A percentile compares a stretch with the other conserved stretches of the same genome.
Conservation (phyloP, 2,329 filamentous ascomycete species). For the Botrytis hyacinthi region DNA sequence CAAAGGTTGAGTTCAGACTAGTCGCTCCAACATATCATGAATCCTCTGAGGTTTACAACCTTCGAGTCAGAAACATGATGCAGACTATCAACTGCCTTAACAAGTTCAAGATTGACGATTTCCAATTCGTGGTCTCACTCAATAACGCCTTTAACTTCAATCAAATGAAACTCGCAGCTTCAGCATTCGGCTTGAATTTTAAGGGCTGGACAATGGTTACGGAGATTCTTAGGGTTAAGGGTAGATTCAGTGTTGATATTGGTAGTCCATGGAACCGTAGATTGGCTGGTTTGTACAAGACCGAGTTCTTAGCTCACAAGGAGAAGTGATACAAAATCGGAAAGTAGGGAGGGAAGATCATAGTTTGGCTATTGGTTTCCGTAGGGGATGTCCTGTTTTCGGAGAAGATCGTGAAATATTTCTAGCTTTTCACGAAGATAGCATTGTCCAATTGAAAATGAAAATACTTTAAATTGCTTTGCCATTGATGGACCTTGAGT, state of each 20-base stretch:
- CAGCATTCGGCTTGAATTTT: background rate
- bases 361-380: background rate
- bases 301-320: background rate
- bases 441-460: background rate
- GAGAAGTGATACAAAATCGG: background rate
- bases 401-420: background rate
- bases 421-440: background rate
- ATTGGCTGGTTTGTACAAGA: background rate
- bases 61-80: background rate
- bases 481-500: background rate
- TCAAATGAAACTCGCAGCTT: background rate
- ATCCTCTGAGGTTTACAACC: background rate
- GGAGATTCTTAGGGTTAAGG: background rate
- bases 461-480: background rate
- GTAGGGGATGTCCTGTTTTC: background rate
- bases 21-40: background rate
- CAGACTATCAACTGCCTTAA: background rate
- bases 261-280: background rate
- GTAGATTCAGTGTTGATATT: background rate
- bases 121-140: background rate
- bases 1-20: background rate
- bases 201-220: background rate
- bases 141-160: background rate
- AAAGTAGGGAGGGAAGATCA: too few relatives aligned
- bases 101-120: background rate